phyloP scores from a whole-genome alignment of 805 yeast species.

The Zygoascus tannicola region DNA sequence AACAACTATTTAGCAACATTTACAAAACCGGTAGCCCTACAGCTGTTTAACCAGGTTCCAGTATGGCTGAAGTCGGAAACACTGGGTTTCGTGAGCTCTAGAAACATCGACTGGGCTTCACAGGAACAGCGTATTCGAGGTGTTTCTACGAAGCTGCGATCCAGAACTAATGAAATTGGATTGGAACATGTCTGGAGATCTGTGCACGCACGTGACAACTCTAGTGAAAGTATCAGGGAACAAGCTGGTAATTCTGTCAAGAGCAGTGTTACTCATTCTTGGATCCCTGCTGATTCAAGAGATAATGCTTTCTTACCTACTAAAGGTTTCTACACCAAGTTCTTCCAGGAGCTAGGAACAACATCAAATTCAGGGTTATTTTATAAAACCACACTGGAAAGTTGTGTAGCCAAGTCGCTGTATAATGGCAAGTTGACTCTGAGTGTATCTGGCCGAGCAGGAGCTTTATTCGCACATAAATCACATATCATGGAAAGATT shows the following conservation, averaged over 20 bases:
- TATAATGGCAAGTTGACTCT: background rate
- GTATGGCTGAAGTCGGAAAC: conserved; percentile 29
- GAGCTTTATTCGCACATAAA: conserved; percentile 4
- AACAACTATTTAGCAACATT: conserved; percentile 45
- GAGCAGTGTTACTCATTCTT: conserved; percentile 39
- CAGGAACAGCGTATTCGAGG: conserved; percentile 47
- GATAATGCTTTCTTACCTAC: conserved; percentile 36
- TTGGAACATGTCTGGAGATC: conserved; percentile 51
- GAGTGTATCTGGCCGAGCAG: conserved; percentile 4
- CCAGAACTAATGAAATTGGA: conserved; percentile 41
- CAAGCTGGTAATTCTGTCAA: conserved; percentile 33
- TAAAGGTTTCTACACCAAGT: conserved; percentile 34
- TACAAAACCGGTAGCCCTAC: conserved; percentile 42
- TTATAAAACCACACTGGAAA: conserved; percentile 9
- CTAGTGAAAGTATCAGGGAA: conserved; percentile 46
- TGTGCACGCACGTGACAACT: conserved; percentile 35
- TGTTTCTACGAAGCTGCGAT: conserved; percentile 28
- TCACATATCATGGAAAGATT: conserved; percentile 71
- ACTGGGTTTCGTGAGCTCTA: conserved; percentile 37
- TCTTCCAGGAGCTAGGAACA: conserved; percentile 37
- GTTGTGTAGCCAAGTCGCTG: conserved; percentile 4
- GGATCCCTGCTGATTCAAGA: conserved; percentile 35
- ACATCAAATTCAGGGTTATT: background rate
- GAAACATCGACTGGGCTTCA: conserved; percentile 44
- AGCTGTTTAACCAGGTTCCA: conserved; percentile 42